Conservation (phyloP, 2,329 filamentous ascomycete genomes). For the Rugonectria rugulosa region DNA sequence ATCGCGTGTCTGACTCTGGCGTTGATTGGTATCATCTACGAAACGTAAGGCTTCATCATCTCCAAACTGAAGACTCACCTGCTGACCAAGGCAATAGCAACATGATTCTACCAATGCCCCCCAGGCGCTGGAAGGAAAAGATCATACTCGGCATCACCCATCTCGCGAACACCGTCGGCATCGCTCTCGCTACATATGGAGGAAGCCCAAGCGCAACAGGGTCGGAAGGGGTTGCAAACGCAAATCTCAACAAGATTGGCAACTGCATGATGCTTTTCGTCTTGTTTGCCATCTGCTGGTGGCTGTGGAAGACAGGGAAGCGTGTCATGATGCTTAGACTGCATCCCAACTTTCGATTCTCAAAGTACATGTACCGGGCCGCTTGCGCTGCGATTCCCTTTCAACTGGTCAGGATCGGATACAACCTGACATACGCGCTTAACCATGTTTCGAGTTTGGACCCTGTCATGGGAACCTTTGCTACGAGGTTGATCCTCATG, state of each 20-base stretch:
- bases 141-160: constrained; percentile 16
- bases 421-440: constrained; percentile 15
- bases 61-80: background rate
- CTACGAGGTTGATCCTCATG: constrained; percentile 10
- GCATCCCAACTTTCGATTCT: constrained; percentile 16
- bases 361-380: constrained; percentile 7
- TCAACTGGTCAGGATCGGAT: constrained; percentile 18
- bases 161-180: constrained; percentile 18
- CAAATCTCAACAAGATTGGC: constrained; percentile 12
- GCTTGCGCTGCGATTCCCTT: constrained; percentile 7
- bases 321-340: background rate
- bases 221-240: background rate
- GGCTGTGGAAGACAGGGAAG: constrained; percentile 11
- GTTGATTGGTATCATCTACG: constrained; percentile 39
- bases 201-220: background rate
- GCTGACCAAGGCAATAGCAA: background rate
- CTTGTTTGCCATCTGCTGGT: constrained; percentile 10
- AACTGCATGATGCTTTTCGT: constrained; percentile 4
- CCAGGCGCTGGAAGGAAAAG: constrained; percentile 14
- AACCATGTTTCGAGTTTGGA: constrained; percentile 5
- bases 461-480: constrained; percentile 7
- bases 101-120: constrained; percentile 3
- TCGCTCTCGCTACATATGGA: constrained; percentile 21
- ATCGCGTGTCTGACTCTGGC: constrained; percentile 37
- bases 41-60: constrained; percentile 29